A percentile compares a stretch with the other conserved stretches of the same genome.
These are phyloP conservation scores for Tillandsia leiboldiana DNA, from an alignment of 176 grass and related monocot genomes.

Conservation along the genomic window DNA sequence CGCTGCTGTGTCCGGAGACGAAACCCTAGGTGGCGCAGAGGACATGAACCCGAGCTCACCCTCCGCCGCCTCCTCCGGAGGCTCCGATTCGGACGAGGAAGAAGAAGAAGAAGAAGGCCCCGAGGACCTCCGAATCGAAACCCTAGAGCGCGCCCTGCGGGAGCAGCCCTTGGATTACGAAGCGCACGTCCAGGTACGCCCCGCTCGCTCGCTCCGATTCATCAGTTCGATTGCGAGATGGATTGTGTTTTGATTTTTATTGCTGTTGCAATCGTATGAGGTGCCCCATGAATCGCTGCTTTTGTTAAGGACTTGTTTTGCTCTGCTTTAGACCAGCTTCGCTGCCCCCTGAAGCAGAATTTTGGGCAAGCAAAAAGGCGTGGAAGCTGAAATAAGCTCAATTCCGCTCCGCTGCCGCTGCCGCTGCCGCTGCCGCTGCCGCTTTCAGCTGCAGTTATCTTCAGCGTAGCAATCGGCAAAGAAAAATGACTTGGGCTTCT, in stretches of 20 bases:
- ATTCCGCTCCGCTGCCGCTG: no score
- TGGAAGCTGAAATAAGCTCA: no score
- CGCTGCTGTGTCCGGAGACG: slow-evolving; percentile 7
- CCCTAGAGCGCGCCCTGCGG: slow-evolving; percentile 49
- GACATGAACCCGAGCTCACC: slow-evolving; percentile 12
- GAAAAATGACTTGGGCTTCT: no score
- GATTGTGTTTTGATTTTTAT: no score
- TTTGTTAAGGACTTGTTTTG: not conserved
- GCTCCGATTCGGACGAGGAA: slow-evolving; percentile 4
- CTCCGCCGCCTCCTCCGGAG: not conserved
- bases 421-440: no score
- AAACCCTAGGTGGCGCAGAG: slow-evolving; percentile 24
- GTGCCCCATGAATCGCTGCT: not conserved
- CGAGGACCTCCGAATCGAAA: slow-evolving; percentile 58
- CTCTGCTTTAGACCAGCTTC: not conserved
- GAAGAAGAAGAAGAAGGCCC: slow-evolving; percentile 40
- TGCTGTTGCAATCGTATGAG: no score
- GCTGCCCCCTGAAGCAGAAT: no score
- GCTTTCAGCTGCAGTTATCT: no score
- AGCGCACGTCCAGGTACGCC: slow-evolving; percentile 54
- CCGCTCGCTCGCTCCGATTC: not conserved
- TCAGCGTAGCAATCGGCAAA: no score
- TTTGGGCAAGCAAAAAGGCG: no score
- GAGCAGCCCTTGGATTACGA: slow-evolving; percentile 69
- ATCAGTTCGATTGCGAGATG: slow-evolving; percentile 12